phyloP scores from a whole-genome alignment of 2,329 filamentous ascomycete genomes.

The Calonectria fujianensis region DNA sequence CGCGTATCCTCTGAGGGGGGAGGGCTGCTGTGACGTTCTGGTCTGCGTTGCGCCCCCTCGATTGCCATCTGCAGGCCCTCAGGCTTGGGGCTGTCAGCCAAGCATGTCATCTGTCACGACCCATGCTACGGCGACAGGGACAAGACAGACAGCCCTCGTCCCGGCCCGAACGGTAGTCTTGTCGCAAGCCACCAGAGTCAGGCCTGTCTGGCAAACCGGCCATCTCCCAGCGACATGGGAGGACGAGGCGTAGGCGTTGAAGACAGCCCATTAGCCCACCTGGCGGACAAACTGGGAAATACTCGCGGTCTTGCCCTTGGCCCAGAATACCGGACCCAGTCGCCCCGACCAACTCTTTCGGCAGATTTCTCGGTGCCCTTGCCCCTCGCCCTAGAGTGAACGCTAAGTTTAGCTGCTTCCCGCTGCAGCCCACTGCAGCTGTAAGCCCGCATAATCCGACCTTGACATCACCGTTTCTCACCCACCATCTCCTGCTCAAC shows the following conservation, averaged over 20 bases:
- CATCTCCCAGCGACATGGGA: constrained; percentile 6
- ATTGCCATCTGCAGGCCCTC: constrained; percentile 18
- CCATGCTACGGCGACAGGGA: constrained; percentile 7
- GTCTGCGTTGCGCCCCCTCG: constrained; percentile 12
- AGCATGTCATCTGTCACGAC: constrained; percentile 24
- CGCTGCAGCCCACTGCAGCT: constrained; percentile 18
- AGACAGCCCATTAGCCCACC: constrained; percentile 24
- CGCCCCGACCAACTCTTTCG: constrained; percentile 35
- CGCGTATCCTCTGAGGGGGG: not conserved
- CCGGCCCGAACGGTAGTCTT: constrained; percentile 28
- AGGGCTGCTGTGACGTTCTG: not conserved
- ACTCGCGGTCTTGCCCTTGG: constrained; percentile 26
- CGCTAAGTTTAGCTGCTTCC: not conserved
- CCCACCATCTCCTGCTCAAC: constrained; percentile 35
- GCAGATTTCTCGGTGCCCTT: constrained; percentile 20
- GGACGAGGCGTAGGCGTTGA: not conserved
- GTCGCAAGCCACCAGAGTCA: not conserved
- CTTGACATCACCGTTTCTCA: constrained; percentile 21
- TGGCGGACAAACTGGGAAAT: constrained; percentile 35
- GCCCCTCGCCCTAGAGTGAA: not conserved
- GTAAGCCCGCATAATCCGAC: constrained; percentile 20
- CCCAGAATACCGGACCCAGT: constrained; percentile 33
- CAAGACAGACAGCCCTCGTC: not conserved
- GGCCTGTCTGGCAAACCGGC: not conserved
- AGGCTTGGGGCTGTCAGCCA: not conserved